Base-by-base conservation (phyloP, 2,329 filamentous ascomycete genomes). In the Fusarium secorum region DNA sequence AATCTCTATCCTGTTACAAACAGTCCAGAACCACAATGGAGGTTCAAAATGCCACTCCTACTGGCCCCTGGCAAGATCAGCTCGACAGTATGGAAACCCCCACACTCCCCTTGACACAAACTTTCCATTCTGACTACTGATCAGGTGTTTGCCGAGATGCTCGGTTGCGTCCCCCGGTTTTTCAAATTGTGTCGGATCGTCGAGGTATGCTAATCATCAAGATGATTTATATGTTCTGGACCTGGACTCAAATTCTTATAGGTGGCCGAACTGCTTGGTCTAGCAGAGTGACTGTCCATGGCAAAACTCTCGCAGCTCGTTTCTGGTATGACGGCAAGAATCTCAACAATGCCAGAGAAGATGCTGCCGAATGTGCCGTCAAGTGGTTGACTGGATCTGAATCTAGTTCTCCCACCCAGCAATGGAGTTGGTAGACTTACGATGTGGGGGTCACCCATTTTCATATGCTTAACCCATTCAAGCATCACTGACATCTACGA, bases 291-390 rank as follows among this genome's bases (percentile, higher is more conserved):
- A 89, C 85, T n/a, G 87, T 97, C 63, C 85, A 88, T 74, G 90
- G 90, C 58, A 83, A 86, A 54, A 86, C 83, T 49, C 86, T 93
- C 75, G 79, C 86, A n/a, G 94, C 94, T 49, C 89, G 93, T 69
- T 97, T 90, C 82, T 97, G 93, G 93, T 97, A 97, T 82, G 94
- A 97, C 80, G 94, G 94, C 67, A 90, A 93, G 79, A 94, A 93
- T 78, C 86, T 95, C 80, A 89, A 95, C 84, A 97, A 97, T 77
- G 94, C 94, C 64, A 91, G 89, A 81, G 94, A 97, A 81, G 94
- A 97, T 79, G 94, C 93, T n/a, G 94, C 94, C 71, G 93, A 97
- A 81, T 87, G 92, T 68, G 94, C 94, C 30, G 80, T 92, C 66
- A 87, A 85, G 76, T 87, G 85, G 81, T 80, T 93, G 59, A 82